A percentile compares a stretch with the other conserved stretches of the same genome.
Evolutionary conservation across 306 rosid species (phyloP).

Genomic region (Biancaea sappan): DNA sequence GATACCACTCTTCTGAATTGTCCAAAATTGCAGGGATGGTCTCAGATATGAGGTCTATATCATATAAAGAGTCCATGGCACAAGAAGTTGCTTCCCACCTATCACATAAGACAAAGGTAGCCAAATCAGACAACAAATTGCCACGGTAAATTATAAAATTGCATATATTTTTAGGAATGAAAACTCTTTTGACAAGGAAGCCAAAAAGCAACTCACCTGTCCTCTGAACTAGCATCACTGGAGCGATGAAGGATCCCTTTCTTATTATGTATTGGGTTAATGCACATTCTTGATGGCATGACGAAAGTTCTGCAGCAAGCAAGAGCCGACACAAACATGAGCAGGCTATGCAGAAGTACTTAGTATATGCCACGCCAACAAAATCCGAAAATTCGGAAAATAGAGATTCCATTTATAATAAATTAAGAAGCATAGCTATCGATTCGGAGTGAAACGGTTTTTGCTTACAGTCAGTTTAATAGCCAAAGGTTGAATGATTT

Average conservation of each 20-base stretch:
- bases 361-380: not conserved
- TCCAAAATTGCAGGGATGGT: constrained; percentile 87
- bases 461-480: not conserved
- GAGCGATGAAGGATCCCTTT: constrained; percentile 80
- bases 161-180: not conserved
- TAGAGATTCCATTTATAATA: not conserved
- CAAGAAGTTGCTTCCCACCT: constrained; percentile 88
- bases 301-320: constrained; percentile 78
- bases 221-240: constrained; percentile 58
- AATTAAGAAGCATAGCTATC: not conserved
- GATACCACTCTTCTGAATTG: constrained; percentile 82
- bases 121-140: not conserved
- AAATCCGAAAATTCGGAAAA: not conserved
- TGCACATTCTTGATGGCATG: constrained; percentile 96
- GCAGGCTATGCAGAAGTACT: not conserved
- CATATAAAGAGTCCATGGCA: constrained; percentile 88
- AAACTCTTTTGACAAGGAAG: not conserved
- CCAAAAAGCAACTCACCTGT: constrained; percentile 49
- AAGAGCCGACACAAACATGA: constrained; percentile 15
- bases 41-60: constrained; percentile 62
- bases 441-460: not conserved
- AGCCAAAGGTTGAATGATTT: not conserved
- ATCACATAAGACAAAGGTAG: constrained; percentile 36
- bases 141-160: not conserved
- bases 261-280: constrained; percentile 87